Evolutionary conservation across 495 filamentous ascomycete genomes (phyloP).

Genomic region (Aspergillus steynii): DNA sequence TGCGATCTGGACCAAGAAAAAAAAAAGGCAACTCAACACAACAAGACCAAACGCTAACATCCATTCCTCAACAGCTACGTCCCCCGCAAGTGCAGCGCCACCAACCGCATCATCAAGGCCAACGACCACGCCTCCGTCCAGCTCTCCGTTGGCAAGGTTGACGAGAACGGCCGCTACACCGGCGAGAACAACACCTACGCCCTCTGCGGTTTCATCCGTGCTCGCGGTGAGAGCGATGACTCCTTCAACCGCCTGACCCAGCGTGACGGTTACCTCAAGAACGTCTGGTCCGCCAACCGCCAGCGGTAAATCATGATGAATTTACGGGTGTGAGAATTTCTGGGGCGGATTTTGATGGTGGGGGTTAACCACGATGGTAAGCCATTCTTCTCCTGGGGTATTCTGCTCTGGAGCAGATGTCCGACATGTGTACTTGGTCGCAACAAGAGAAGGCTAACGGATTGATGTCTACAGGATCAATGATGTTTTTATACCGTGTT

Average conservation of each 20-base stretch:
- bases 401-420: not conserved
- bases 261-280: slow-evolving; percentile 93
- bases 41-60: slow-evolving; percentile 25
- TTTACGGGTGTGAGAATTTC: slow-evolving; percentile 1
- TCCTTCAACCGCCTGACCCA: slow-evolving; percentile 92
- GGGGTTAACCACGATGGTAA: slow-evolving; percentile 7
- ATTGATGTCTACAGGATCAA: not conserved
- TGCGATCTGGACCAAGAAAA: not conserved
- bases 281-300: slow-evolving; percentile 78
- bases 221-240: slow-evolving; percentile 98
- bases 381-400: not conserved
- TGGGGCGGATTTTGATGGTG: slow-evolving; percentile 7
- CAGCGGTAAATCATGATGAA: slow-evolving; percentile 58
- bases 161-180: slow-evolving; percentile 94
- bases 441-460: not conserved
- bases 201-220: slow-evolving; percentile 94
- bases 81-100: slow-evolving; percentile 96
- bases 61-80: slow-evolving; percentile 69
- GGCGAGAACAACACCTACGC: slow-evolving; percentile 97
- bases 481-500: slow-evolving; percentile 6
- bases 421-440: too few species aligned
- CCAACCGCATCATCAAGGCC: slow-evolving; percentile 98
- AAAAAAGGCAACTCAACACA: not conserved
- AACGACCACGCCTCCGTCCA: slow-evolving; percentile 96
- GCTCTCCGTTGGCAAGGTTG: slow-evolving; percentile 86